Evolutionary conservation across 2,329 filamentous ascomycete genomes (phyloP), one percentile per base, ranked within the genome.

Genomic region (Exophiala spinifera): DNA sequence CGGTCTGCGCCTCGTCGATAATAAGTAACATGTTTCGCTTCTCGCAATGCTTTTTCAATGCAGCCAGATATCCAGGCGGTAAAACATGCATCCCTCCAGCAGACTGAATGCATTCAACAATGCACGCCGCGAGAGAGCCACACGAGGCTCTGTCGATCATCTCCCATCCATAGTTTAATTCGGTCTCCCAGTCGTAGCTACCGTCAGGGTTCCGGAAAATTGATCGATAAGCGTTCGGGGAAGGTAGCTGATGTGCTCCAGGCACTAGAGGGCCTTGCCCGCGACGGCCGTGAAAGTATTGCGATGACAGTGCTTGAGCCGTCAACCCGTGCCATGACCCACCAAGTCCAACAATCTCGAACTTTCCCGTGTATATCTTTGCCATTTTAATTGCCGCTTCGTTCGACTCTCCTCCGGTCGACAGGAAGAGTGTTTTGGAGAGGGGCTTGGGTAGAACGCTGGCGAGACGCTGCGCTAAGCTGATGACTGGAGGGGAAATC

Each of bases 331-430:
- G 83, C 72, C 77, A 87, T 21, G 77, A 80, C 0, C 77, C 77
- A 0, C 74, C 76, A 50, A 86, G 72, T 0, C 74, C 83, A 3
- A 86, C 80, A 46, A 87, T 76, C 64, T 86, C 82, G 60, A 82
- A 86, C 49, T 83, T 85, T 0, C 82, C 81, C 0, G 83, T 86
- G 62, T 77, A 83, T 11, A 74, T 68, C 61, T 86, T 87, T 3
- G 83, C 83, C 58, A 87, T 74, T 51, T 81, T 80, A 51, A 86
- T 82, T 1, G 83, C 83, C 3, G 80, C 81, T 59, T 87, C 83
- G 55, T 76, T 81, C 42, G 72, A 76, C 64, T 84, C 80, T 2
- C 73, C 75, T 1, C 81, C 81, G 0, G 81, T 84, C 46, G 72
- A 80, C 7, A 83, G 70, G 57, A 84, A 84, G 61, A 83, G 76